These are phyloP conservation scores for Beauveria varroae DNA, from an alignment of 2,329 filamentous ascomycete genomes.

Conservation along the genomic window DNA sequence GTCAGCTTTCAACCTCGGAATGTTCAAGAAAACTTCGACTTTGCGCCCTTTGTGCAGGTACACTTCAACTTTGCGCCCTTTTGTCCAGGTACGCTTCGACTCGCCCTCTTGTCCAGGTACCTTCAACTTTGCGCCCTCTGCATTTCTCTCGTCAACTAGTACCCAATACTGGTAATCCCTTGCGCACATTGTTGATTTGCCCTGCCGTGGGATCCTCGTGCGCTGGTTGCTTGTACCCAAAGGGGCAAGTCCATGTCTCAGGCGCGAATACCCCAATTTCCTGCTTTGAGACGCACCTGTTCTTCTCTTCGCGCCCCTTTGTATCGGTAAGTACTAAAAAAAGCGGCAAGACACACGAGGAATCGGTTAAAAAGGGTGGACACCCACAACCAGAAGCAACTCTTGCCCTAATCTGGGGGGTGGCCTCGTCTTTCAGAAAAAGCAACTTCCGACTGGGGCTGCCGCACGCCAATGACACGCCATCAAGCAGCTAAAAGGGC, in stretches of 20 bases:
- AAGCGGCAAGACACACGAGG: background rate
- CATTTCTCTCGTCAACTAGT: background rate
- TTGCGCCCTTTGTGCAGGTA: background rate
- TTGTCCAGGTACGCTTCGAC: no score
- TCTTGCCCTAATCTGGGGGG: slow-evolving; percentile 3
- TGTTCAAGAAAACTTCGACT: background rate
- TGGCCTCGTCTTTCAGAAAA: background rate
- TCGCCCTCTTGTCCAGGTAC: background rate
- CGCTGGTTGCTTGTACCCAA: background rate
- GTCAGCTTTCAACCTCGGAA: background rate
- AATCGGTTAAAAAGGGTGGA: background rate
- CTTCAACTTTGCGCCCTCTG: background rate
- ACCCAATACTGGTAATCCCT: no score
- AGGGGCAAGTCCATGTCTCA: slow-evolving; percentile 2
- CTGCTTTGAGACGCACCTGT: background rate
- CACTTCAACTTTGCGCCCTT: no score
- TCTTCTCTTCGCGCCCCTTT: background rate
- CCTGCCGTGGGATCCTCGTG: background rate
- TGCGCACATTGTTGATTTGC: background rate
- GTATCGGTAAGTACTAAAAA: background rate
- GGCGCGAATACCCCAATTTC: background rate
- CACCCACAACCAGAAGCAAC: background rate
- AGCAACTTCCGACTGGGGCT: background rate
- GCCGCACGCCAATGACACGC: background rate
- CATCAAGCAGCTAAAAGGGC: background rate